Base-by-base conservation (phyloP, 2,329 filamentous ascomycete species). In the Incumbomyces lentus region DNA sequence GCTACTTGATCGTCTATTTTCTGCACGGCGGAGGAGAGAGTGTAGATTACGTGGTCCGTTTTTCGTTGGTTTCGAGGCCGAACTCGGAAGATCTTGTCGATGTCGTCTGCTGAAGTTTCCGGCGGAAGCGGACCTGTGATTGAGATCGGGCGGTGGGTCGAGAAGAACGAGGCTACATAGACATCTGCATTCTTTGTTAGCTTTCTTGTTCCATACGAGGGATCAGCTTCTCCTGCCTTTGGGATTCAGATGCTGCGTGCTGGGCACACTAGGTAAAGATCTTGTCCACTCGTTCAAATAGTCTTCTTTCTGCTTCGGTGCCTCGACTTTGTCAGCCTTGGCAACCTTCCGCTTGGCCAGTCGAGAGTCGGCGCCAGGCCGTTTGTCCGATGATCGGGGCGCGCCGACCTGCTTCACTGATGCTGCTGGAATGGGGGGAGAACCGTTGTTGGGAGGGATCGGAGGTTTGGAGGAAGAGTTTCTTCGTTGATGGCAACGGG, bases 121-220 rank as follows among this genome's bases (percentile, higher is more conserved):
- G 78, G 80, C 47, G 84, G 92, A 60, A 95, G 82, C 55, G 83
- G 82, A 58, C 82, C 81, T 41, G 82, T 88, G 55, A 95, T 79
- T 46, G 87, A 94, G 60, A 98, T 90, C 38, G 92, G 92, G 51
- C 92, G 82, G 68, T 98, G 87, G 55, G 94, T 83, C 52, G 89
- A 93, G 72, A 96, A 96, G 74, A 98, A 96, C 50, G 84, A 84
- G 6, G 90, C 92, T 38, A 95, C 73, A 53, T 84, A 82, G 51
- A 96, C 76, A 60, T 93, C 92, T 96, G 55, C 4, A 52, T 11
- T 22, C 12, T 5, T 4, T 36, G 36, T 52, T 48, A 52, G 49
- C 32, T 13, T 14, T 29, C 31, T 10, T 34, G 12, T 47, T 26
- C 12, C 6, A 7, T 17, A 4, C 29, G 41, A 22, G 11, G 6